Evolutionary conservation across 2,329 filamentous ascomycete genomes (phyloP).

Genomic region (Neoarthrinium moseri): DNA sequence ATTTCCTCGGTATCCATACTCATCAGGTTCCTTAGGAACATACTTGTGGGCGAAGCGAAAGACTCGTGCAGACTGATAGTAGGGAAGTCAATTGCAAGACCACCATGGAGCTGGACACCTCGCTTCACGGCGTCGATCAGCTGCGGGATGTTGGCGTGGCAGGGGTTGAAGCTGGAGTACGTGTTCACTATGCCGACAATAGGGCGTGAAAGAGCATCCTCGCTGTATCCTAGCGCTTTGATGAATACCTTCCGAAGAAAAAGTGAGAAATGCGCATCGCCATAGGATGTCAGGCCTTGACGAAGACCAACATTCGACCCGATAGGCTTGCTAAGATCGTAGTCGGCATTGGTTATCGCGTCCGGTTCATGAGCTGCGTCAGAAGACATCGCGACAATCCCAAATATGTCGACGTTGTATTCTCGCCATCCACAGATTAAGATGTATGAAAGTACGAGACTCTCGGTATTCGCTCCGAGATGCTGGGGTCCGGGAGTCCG

Average conservation of each 20-base stretch:
- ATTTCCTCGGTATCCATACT: conserved; percentile 81
- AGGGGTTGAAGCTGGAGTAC: conserved; percentile 71
- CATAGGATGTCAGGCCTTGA: conserved; percentile 66
- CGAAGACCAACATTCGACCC: conserved; percentile 51
- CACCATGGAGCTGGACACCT: conserved; percentile 65
- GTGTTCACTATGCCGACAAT: conserved; percentile 77
- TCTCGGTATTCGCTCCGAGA: no score
- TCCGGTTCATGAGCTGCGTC: no score
- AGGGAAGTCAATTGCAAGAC: conserved; percentile 69
- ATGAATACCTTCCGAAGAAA: conserved; percentile 77
- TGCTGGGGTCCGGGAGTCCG: no score
- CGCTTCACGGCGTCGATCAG: conserved; percentile 69
- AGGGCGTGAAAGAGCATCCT: conserved; percentile 67
- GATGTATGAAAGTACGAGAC: no score
- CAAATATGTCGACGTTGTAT: no score
- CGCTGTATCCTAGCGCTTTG: conserved; percentile 72
- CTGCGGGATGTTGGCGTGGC: conserved; percentile 70
- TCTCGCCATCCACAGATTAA: no score
- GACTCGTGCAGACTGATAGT: conserved; percentile 71
- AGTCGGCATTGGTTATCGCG: conserved; percentile 57
- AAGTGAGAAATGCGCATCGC: conserved; percentile 72
- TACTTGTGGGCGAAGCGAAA: conserved; percentile 70
- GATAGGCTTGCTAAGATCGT: conserved; percentile 57
- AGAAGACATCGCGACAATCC: no score
- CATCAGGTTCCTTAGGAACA: conserved; percentile 75